These are phyloP conservation scores for Triangularia setosa DNA, from an alignment of 2,329 filamentous ascomycete genomes.

Conservation along the genomic window DNA sequence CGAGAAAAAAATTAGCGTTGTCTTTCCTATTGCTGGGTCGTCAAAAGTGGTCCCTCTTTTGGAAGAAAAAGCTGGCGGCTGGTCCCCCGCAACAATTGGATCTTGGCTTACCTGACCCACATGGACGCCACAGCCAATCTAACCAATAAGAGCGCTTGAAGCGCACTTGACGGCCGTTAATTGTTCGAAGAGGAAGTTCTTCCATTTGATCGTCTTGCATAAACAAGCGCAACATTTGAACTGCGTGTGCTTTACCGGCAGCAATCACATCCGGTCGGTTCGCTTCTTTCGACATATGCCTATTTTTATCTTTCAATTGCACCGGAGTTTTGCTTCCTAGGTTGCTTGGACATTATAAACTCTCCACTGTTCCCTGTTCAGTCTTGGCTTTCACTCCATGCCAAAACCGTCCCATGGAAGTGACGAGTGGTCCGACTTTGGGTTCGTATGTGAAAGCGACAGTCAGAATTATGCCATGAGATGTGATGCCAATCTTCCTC, in stretches of 20 bases:
- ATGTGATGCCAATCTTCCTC: constrained; percentile 3
- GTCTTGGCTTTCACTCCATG: neutral
- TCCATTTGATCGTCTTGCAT: neutral
- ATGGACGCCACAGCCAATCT: neutral
- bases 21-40: neutral
- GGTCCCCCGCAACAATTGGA: neutral
- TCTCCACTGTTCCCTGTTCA: neutral
- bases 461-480: neutral
- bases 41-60: neutral
- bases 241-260: neutral
- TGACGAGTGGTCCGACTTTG: neutral
- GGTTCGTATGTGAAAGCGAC: neutral
- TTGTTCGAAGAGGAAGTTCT: neutral
- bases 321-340: neutral
- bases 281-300: neutral
- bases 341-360: neutral
- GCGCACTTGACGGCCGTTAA: neutral
- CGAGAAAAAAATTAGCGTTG: constrained; percentile 1
- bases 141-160: neutral
- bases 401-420: neutral
- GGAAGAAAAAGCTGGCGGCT: constrained; percentile 5
- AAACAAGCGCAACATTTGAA: neutral
- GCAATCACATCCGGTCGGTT: neutral
- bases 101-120: neutral
- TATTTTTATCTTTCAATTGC: neutral